Evolutionary conservation across 495 filamentous ascomycete genomes (phyloP), one percentile per base, ranked within the genome.

Genomic region (Bacidia gigantensis): DNA sequence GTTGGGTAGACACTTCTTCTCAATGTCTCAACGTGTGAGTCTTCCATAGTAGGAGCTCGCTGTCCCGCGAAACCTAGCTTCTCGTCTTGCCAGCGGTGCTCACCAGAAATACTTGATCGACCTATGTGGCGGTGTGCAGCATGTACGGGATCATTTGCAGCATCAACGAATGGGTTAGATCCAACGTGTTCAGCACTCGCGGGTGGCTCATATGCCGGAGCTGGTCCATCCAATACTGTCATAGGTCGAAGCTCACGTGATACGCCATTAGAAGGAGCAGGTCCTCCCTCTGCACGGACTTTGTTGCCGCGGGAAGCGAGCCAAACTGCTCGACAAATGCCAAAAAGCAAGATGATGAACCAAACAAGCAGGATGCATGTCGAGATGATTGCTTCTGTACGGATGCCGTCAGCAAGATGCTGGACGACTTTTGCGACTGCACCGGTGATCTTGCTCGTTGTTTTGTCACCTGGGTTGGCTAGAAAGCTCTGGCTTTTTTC

Each of bases 391-490:
- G 85, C 80, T 64, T 95, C 86, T 25, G 76, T 75, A 35, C 74
- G 70, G 50, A 97, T 81, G 51, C 72, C 76, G 26, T 73, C 68
- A 51, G 73, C 67, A 42, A 96, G 69, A 53, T 77, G 75, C 50
- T 69, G 66, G 26, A 78, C 74, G 44, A 95, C 78, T 46, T 79
- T 71, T 14, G 66, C 58, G 48, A 97, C 74, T 18, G 89, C 84
- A 52, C 74, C 76, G 0, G 82, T 87, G 63, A 98, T 84, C 58
- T 87, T 83, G 68, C 94, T 82, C 14, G 81, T 77, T 1, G 88
- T 81, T 26, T 74, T 70, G 55, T 70, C 72, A 23, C 78, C 75
- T 0, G 89, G 81, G 25, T 81, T 71, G 22, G 87, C 72, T 35
- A 95, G 78, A 69, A 98, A 92, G 21, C 76, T 79, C 23, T 82